A percentile compares a stretch with the other conserved stretches of the same genome.
These are phyloP conservation scores for Fraxinus pennsylvanica DNA, from an alignment of 257 asterid genomes.

Conservation along the genomic window DNA sequence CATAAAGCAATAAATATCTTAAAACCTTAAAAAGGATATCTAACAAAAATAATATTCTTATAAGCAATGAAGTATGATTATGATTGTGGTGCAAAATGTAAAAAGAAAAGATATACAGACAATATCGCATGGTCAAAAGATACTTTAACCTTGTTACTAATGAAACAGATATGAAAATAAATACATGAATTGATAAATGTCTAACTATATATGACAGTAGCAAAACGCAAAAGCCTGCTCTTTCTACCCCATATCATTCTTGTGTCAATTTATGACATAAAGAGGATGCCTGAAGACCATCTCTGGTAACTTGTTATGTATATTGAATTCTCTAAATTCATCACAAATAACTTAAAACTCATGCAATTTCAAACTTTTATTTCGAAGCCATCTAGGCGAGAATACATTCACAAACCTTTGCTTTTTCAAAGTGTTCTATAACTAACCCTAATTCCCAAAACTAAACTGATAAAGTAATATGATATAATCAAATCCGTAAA, in stretches of 20 bases:
- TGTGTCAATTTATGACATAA: background rate
- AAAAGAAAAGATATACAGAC: background rate
- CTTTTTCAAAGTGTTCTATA: background rate
- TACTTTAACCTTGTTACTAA: background rate
- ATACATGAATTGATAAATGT: too few relatives aligned
- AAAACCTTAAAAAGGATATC: background rate
- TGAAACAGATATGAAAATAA: background rate
- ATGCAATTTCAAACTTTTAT: background rate
- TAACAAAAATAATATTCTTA: background rate
- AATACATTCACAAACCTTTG: background rate
- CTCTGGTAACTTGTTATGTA: background rate
- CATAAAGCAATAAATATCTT: background rate
- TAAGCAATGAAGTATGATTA: background rate
- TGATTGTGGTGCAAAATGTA: background rate
- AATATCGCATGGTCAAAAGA: background rate
- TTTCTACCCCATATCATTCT: background rate
- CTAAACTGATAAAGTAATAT: background rate
- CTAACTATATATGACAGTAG: too few relatives aligned
- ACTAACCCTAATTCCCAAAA: background rate
- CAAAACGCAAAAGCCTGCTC: background rate
- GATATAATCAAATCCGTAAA: constrained; percentile 7
- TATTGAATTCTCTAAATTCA: background rate
- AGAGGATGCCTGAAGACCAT: background rate
- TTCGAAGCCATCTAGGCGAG: background rate
- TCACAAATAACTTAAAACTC: background rate